Percentiles rank a stretch among this genome's conserved stretches.
Conservation (phyloP, 768 basidiomycete species). For the Amanita jacksonii region DNA sequence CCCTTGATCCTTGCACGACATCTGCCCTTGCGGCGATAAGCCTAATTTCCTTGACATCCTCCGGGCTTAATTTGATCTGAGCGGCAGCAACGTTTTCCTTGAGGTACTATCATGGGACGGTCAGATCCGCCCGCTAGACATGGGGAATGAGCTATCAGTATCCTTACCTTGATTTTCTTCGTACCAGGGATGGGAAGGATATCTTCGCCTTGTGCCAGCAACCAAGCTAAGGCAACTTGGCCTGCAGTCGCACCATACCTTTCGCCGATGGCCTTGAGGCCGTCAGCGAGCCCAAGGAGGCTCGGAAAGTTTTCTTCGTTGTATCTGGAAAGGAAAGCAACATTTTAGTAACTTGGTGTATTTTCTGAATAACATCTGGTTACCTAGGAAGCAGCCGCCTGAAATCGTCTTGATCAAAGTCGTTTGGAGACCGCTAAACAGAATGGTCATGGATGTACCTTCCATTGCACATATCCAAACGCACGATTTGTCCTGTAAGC, state of each 20-base stretch:
- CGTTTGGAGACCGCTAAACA: too few species aligned
- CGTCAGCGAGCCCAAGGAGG: constrained; percentile 32
- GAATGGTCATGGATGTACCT: too few species aligned
- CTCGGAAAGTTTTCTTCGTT: constrained; percentile 38
- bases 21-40: constrained; percentile 25
- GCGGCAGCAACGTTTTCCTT: constrained; percentile 34
- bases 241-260: constrained; percentile 33
- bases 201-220: constrained; percentile 13
- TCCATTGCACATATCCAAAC: neutral
- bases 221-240: constrained; percentile 42
- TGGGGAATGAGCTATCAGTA: neutral
- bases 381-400: constrained; percentile 25
- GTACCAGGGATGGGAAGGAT: constrained; percentile 42
- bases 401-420: constrained; percentile 26
- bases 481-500: constrained; percentile 34
- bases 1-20: constrained; percentile 21
- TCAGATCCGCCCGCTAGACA: neutral
- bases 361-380: constrained; percentile 8
- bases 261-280: constrained; percentile 26
- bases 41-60: constrained; percentile 29
- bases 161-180: constrained; percentile 25
- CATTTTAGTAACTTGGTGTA: neutral
- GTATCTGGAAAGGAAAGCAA: constrained; percentile 16
- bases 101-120: constrained; percentile 24
- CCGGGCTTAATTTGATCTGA: constrained; percentile 22